These are phyloP conservation scores for Phytopythium montanum DNA, from an alignment of 352 stramenopile species.

Conservation along the genomic window DNA sequence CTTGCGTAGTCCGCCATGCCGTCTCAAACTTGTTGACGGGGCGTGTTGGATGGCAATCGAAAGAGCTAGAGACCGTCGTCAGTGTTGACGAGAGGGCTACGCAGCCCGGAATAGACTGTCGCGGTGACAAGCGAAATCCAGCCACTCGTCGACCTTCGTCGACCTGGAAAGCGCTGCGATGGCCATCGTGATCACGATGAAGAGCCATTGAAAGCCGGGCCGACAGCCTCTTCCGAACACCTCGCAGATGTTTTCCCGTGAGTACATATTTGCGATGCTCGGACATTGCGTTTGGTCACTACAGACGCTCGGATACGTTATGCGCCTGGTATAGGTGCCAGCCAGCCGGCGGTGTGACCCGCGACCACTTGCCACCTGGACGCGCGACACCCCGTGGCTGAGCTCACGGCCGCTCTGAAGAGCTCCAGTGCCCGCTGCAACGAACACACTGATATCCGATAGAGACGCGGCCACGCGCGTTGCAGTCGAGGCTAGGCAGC, in stretches of 20 bases:
- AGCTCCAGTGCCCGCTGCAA: not conserved
- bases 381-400: slow-evolving; percentile 1
- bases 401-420: too few relatives aligned
- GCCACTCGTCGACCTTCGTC: too few relatives aligned
- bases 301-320: not conserved
- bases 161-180: too few relatives aligned
- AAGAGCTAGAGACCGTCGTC: not conserved
- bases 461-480: not conserved
- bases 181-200: too few relatives aligned
- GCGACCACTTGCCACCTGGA: not conserved
- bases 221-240: slow-evolving; percentile 1
- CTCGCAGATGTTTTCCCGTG: slow-evolving; percentile 1
- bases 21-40: not conserved
- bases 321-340: slow-evolving; percentile 3
- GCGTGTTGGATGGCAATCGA: not conserved
- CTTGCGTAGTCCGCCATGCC: not conserved
- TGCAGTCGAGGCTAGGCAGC: not conserved
- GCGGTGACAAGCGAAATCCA: too few relatives aligned
- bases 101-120: too few relatives aligned
- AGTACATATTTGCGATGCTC: not conserved
- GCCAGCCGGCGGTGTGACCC: not conserved
- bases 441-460: too few relatives aligned
- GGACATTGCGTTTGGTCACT: not conserved
- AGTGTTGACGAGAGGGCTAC: too few relatives aligned
- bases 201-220: not conserved